Percentiles rank a stretch among this genome's conserved stretches.
phyloP scores from a whole-genome alignment of 176 grass and related monocot species.

The Rhipidocladum racemiflorum region DNA sequence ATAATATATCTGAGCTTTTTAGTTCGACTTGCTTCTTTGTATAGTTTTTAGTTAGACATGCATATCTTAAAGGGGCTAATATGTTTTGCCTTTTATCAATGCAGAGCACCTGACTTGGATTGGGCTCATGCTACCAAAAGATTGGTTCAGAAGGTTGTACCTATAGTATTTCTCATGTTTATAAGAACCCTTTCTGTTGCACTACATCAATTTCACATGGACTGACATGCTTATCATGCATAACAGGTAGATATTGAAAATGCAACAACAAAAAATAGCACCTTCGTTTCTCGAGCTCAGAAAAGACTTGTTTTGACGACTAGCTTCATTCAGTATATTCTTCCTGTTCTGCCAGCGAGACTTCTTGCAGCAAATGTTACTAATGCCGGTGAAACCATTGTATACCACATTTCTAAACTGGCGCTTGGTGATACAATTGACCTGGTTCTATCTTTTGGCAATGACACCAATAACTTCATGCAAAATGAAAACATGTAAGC shows the following conservation, averaged over 20 bases:
- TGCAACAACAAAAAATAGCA: neutral
- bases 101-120: constrained; percentile 35
- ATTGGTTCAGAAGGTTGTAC: constrained; percentile 42
- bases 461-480: neutral
- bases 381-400: constrained; percentile 2
- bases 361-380: constrained; percentile 34
- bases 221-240: constrained; percentile 38
- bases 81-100: constrained; percentile 18
- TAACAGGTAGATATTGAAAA: constrained; percentile 37
- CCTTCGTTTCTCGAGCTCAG: constrained; percentile 14
- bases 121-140: constrained; percentile 39
- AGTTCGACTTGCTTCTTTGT: constrained; percentile 4
- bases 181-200: neutral
- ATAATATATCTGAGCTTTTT: neutral
- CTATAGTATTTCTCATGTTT: neutral
- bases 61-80: constrained; percentile 20
- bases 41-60: neutral
- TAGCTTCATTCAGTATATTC: constrained; percentile 36
- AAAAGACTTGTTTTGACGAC: constrained; percentile 43
- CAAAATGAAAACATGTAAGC: constrained; percentile 28
- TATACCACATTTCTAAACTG: constrained; percentile 43
- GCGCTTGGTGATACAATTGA: constrained; percentile 22
- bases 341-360: constrained; percentile 44
- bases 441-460: constrained; percentile 1
- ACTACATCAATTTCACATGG: neutral